Percentiles rank a stretch among this genome's conserved stretches.
Conservation (phyloP, 176 grass and related monocot species). For the Carex parvula region DNA sequence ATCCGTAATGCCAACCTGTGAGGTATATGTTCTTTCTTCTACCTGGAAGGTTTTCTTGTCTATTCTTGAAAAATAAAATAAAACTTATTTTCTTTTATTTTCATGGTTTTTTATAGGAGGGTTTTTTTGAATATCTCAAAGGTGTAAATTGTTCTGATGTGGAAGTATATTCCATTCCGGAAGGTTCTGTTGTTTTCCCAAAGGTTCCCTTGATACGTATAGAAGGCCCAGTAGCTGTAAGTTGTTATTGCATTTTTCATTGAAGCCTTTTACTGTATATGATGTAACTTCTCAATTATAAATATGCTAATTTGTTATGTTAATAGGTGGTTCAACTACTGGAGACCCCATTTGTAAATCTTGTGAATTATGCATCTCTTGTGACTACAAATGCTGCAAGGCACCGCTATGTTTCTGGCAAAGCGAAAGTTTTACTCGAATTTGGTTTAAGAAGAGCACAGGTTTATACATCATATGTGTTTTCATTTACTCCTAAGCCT, state of each 20-base stretch:
- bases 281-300: not conserved
- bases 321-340: constrained; percentile 86
- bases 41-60: not conserved
- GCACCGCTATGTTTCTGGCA: constrained; percentile 88
- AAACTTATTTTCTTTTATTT: constrained; percentile 12
- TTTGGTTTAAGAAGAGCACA: constrained; percentile 98
- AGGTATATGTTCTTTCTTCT: constrained; percentile 48
- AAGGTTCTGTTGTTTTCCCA: constrained; percentile 96
- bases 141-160: constrained; percentile 76
- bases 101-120: constrained; percentile 55
- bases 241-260: constrained; percentile 35
- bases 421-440: constrained; percentile 82
- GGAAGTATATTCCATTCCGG: constrained; percentile 88
- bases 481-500: not conserved
- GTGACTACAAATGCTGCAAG: constrained; percentile 95
- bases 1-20: constrained; percentile 79
- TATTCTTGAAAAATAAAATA: not conserved
- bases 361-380: constrained; percentile 96
- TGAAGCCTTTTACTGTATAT: not conserved
- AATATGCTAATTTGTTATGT: not conserved
- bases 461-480: constrained; percentile 36
- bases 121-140: constrained; percentile 86
- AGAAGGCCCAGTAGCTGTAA: constrained; percentile 95
- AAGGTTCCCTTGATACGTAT: constrained; percentile 89
- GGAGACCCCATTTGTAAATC: constrained; percentile 97